Evolutionary conservation across 1,139 yeast genomes (phyloP), one percentile per base, ranked within the genome.

Genomic region (Entelexis paramagnoliae): DNA sequence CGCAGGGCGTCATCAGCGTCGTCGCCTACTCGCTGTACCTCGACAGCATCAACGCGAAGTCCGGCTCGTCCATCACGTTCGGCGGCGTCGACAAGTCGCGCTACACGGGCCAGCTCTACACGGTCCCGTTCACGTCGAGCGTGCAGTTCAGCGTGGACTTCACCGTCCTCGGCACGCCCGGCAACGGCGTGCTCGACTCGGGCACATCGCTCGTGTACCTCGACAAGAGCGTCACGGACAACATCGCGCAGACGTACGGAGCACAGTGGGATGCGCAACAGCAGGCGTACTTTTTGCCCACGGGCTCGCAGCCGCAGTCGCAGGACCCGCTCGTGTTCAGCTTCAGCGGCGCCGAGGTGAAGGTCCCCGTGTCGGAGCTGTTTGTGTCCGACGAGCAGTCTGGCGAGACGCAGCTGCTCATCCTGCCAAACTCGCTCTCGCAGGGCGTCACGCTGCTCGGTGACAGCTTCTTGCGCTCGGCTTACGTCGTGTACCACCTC

Each of bases 401-500:
- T 4, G 48, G 42, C 4, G 28, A 32, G 2, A 8, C 39, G 28
- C 32, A 30, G 29, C 48, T 51, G 7, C 39, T 46, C 33, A 47
- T 48, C 30, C 35, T 54, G 10, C 56, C 56, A 4, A 24, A 29
- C 17, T 20, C 40, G 9, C 44, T 47, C 26, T 34, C 57, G 13
- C 45, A 50, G 19, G 46, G 42, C 40, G 28, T 42, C 20, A 56
- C 57, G 46, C 69, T 78, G 22, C 64, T 86, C 13, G 96, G 96
- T 46, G 95, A 85, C 66, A 76, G 80, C 38, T 80, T 87, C 67
- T 69, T 88, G 61, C 74, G 87, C 55, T 73, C 77, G 48, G 89
- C 86, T 10, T 87, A 87, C 64, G 78, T 81, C 49, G 95, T 86
- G 39, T 86, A 77, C 60, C 88, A 87, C 64, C 69, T 84, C 55